Evolutionary conservation across 169 alveolate genomes (phyloP), one percentile per base, ranked within the genome.

Genomic region (Perkinsus olseni): DNA sequence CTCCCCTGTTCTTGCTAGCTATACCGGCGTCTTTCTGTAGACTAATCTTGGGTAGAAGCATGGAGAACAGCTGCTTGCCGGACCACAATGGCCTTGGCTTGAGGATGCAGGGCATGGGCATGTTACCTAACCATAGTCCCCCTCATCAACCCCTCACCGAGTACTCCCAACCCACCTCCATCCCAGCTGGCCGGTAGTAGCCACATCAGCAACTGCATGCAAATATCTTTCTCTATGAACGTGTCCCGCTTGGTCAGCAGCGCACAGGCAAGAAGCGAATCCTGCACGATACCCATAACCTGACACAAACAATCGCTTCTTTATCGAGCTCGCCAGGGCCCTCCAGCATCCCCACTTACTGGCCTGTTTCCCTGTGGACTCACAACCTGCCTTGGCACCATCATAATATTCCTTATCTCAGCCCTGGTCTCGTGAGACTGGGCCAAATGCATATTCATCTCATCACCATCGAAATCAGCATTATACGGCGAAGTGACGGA

Each of bases 391-490:
- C 97, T 98, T 51, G 99, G 99, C 50, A 99, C 99, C 94, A 98
- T 98, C 99, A 99, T 98, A 94, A 99, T 97, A 96, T 99, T 99
- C 95, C 98, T 98, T 74, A 99, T 97, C 95, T 99, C 99, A 3
- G 99, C 98, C 37, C 99, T 95, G 28, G 99, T 98, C 93, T 99
- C 99, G 74, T 98, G 99, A 50, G 99, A 96, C 96, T 99, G 99
- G 38, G 99, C 99, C 74, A 99, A 98, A 96, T 99, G 99, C 97
- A 99, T 96, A 96, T 99, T 99, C 99, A 99, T 99, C 96, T 99
- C 99, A 95, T 99, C 99, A 38, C 99, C 99, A 95, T 99, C 99
- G 95, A 99, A 99, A 95, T 99, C 99, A 4, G 99, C 99, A 97
- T 99, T 99, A 96, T 99, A 99, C 0, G 99, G 99, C 28, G 99